A percentile compares a stretch with the other conserved stretches of the same genome.
These are phyloP conservation scores for Exophiala aquamarina DNA, from an alignment of 2,329 filamentous ascomycete species.

Conservation along the genomic window DNA sequence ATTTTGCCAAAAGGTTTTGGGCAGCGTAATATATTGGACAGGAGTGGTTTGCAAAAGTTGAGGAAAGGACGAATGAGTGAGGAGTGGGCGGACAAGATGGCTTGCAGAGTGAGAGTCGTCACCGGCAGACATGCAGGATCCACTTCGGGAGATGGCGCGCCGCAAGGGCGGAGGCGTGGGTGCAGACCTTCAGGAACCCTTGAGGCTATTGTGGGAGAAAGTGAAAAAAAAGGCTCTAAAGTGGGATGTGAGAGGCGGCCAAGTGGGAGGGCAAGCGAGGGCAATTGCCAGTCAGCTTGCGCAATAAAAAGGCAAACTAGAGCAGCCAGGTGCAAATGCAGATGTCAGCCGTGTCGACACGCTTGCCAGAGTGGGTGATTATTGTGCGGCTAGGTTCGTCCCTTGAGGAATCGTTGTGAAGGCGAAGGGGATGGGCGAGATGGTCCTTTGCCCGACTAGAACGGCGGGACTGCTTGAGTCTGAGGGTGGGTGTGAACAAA, in stretches of 20 bases:
- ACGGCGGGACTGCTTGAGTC: too few relatives aligned
- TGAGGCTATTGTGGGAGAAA: background rate
- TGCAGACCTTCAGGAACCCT: slow-evolving; percentile 7
- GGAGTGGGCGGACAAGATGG: background rate
- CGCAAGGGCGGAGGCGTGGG: slow-evolving; percentile 17
- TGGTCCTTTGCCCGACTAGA: too few relatives aligned
- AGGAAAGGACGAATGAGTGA: too few relatives aligned
- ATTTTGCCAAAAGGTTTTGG: background rate
- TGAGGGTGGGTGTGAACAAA: too few relatives aligned
- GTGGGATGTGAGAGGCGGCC: background rate
- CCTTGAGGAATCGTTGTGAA: slow-evolving; percentile 5
- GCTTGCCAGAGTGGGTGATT: slow-evolving; percentile 11
- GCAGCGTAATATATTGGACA: too few relatives aligned
- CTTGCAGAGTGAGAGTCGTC: slow-evolving; percentile 13
- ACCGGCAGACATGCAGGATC: slow-evolving; percentile 13
- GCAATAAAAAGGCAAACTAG: slow-evolving; percentile 1
- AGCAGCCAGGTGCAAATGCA: background rate
- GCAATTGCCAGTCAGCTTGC: slow-evolving; percentile 18
- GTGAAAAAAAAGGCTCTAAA: background rate
- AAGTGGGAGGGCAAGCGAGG: slow-evolving; percentile 8
- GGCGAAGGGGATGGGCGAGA: too few relatives aligned
- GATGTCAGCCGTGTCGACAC: background rate
- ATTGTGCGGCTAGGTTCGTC: slow-evolving; percentile 22
- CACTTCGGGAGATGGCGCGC: slow-evolving; percentile 23
- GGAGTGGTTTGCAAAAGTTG: background rate